These are phyloP conservation scores for Mycena latifolia DNA, from an alignment of 768 basidiomycete species.

Conservation along the genomic window DNA sequence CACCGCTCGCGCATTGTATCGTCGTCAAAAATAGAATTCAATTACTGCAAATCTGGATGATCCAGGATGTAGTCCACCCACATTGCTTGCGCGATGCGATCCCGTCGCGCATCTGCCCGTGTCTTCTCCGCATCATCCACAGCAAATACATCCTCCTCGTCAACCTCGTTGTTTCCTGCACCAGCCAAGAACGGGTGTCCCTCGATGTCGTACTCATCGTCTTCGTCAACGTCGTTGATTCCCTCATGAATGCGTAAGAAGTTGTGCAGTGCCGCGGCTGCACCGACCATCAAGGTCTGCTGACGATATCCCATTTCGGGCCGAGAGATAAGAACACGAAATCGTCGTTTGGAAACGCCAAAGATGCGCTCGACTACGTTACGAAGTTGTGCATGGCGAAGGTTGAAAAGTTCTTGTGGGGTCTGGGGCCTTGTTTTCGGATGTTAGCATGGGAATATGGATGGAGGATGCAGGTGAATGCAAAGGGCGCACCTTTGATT, in stretches of 20 bases:
- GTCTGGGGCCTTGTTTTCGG: conserved; percentile 5
- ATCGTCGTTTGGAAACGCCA: conserved; percentile 23
- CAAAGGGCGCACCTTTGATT: conserved; percentile 3
- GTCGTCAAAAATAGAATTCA: neutral
- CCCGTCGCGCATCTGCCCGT: conserved; percentile 9
- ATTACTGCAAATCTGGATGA: conserved; percentile 20
- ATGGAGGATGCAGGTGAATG: neutral
- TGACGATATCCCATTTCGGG: conserved; percentile 28
- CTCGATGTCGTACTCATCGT: conserved; percentile 27
- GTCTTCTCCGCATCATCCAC: conserved; percentile 9
- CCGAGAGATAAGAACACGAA: conserved; percentile 15
- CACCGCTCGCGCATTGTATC: neutral
- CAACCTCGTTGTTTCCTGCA: neutral
- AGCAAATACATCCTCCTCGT: neutral
- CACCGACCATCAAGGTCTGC: conserved; percentile 38
- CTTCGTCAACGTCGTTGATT: conserved; percentile 10
- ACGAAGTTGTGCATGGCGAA: conserved; percentile 25
- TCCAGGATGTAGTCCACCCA: conserved; percentile 8
- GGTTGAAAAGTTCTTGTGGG: conserved; percentile 20
- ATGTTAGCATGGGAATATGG: neutral
- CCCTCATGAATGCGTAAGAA: conserved; percentile 39
- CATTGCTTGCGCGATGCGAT: conserved; percentile 22
- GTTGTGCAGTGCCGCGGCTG: conserved; percentile 37
- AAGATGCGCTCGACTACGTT: conserved; percentile 22
- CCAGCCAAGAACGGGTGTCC: conserved; percentile 10